Evolutionary conservation across 2,329 filamentous ascomycete genomes (phyloP).

Genomic region (Teratosphaeria zuluensis): DNA sequence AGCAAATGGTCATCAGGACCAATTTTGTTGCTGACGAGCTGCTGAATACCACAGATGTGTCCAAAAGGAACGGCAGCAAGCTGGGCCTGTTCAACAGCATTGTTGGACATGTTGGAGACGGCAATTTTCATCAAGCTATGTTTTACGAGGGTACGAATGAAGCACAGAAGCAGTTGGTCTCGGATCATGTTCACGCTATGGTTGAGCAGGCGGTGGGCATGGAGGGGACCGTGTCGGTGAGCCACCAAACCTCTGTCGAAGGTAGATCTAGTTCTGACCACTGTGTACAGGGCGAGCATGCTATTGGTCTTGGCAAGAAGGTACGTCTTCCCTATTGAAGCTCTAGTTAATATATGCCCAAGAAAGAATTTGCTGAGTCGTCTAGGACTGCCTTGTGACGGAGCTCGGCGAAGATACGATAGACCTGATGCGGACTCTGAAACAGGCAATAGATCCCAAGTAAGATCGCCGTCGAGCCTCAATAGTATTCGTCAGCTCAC

Average conservation of each 20-base stretch:
- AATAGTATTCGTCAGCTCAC: neutral
- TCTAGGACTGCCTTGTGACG: slow-evolving; percentile 53
- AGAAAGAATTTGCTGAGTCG: neutral
- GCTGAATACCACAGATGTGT: slow-evolving; percentile 42
- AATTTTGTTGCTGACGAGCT: neutral
- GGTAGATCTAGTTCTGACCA: neutral
- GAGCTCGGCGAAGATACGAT: slow-evolving; percentile 76
- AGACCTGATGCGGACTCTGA: slow-evolving; percentile 75
- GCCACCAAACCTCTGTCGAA: neutral
- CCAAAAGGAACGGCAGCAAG: slow-evolving; percentile 80
- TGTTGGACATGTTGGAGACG: slow-evolving; percentile 82
- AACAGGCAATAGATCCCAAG: slow-evolving; percentile 66
- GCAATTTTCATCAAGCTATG: slow-evolving; percentile 90
- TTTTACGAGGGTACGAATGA: slow-evolving; percentile 68
- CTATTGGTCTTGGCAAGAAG: slow-evolving; percentile 80
- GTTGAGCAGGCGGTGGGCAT: slow-evolving; percentile 82
- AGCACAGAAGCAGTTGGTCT: slow-evolving; percentile 64
- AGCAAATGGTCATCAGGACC: neutral
- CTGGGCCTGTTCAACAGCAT: slow-evolving; percentile 80
- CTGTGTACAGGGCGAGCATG: slow-evolving; percentile 57
- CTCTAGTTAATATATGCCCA: neutral
- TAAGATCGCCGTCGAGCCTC: neutral
- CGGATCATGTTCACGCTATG: slow-evolving; percentile 80
- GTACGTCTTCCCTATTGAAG: neutral
- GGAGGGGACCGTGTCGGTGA: slow-evolving; percentile 73